These are phyloP conservation scores for Phytophthora foliorum DNA, from an alignment of 352 stramenopile genomes.

Conservation along the genomic window DNA sequence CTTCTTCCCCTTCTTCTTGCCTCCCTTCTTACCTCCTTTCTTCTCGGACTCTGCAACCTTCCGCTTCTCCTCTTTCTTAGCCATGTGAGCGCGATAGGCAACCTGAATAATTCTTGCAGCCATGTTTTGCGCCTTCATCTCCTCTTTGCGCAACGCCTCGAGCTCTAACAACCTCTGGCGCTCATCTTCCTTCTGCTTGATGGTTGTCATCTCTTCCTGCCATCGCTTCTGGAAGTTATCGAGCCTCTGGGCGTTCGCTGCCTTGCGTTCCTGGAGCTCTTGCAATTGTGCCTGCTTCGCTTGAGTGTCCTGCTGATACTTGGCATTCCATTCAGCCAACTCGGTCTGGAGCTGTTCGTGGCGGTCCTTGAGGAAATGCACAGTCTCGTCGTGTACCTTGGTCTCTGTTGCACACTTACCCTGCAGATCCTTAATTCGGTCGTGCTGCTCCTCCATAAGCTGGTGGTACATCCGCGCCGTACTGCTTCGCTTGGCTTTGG, in stretches of 20 bases:
- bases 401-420: constrained; percentile 69
- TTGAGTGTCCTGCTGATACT: constrained; percentile 87
- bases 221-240: constrained; percentile 75
- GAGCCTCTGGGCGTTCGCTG: constrained; percentile 65
- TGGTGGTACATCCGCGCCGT: constrained; percentile 84
- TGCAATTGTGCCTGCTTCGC: constrained; percentile 73
- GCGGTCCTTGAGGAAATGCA: constrained; percentile 83
- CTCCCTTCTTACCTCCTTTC: constrained; percentile 75
- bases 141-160: constrained; percentile 69
- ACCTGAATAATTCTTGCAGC: constrained; percentile 78
- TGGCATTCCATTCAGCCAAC: constrained; percentile 76
- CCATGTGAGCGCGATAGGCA: constrained; percentile 56
- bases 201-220: constrained; percentile 76
- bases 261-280: constrained; percentile 65
- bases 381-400: constrained; percentile 81
- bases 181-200: constrained; percentile 81
- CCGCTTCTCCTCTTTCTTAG: constrained; percentile 67
- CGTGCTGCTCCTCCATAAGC: constrained; percentile 80
- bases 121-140: constrained; percentile 75
- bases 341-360: constrained; percentile 75
- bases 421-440: constrained; percentile 75
- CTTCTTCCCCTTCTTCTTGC: constrained; percentile 67
- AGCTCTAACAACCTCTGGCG: constrained; percentile 74
- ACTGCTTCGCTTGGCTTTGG: constrained; percentile 86
- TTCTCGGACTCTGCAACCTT: constrained; percentile 68